A percentile compares a stretch with the other conserved stretches of the same genome.
Evolutionary conservation across 2,329 filamentous ascomycete genomes (phyloP).

Genomic region (Stemphylium lycopersici): DNA sequence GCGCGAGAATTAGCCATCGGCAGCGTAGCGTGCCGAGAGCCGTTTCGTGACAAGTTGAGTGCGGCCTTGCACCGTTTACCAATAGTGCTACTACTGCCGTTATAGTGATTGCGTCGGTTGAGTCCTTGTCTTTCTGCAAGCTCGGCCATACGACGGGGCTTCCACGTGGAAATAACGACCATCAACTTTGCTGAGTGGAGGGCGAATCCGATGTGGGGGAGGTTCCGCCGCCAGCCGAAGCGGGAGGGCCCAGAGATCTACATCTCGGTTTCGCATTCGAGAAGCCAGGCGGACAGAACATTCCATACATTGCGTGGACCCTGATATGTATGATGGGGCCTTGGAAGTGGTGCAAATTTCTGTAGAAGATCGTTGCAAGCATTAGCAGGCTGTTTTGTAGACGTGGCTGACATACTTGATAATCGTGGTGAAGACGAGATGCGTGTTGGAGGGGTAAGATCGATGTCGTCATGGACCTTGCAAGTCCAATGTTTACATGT

Average conservation of each 20-base stretch:
- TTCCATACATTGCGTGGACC: background rate
- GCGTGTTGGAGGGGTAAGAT: slow-evolving; percentile 3
- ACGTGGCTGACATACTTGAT: background rate
- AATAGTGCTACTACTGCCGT: background rate
- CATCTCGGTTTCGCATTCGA: slow-evolving; percentile 6
- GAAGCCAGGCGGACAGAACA: slow-evolving; percentile 1
- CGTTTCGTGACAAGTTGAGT: slow-evolving; percentile 7
- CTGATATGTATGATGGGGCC: background rate
- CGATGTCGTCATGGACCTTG: slow-evolving; percentile 10
- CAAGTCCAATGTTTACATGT: slow-evolving; percentile 1
- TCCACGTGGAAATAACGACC: background rate
- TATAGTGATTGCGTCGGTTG: background rate
- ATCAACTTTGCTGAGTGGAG: background rate
- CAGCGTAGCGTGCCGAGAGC: slow-evolving; percentile 10
- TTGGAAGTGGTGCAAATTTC: background rate
- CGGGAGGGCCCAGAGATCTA: slow-evolving; percentile 13
- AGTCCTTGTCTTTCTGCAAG: background rate
- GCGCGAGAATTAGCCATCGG: background rate
- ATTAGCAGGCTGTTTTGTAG: background rate
- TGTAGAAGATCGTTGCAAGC: background rate
- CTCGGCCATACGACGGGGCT: background rate
- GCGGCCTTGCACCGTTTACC: background rate
- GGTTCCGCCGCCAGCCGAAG: slow-evolving; percentile 4
- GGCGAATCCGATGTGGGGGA: slow-evolving; percentile 6
- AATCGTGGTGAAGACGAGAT: background rate